Evolutionary conservation across 75 land plant genomes (phyloP).

Genomic region (Pinus albicaulis): DNA sequence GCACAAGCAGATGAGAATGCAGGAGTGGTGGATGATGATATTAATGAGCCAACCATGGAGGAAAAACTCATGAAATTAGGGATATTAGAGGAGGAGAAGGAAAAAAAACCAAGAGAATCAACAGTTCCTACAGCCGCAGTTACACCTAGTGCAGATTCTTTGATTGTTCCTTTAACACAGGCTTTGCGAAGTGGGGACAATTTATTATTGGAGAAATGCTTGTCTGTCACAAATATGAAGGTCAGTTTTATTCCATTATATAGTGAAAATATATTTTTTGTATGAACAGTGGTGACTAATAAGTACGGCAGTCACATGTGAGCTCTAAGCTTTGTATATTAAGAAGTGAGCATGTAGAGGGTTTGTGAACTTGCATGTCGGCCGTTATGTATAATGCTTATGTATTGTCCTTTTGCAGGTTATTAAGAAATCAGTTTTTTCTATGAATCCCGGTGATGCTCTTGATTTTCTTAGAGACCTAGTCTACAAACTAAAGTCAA

Average conservation of each 20-base stretch:
- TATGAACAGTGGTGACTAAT: too few species aligned
- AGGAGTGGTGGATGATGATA: conserved; percentile 11
- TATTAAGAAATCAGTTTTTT: conserved; percentile 24
- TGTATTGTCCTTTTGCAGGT: background rate
- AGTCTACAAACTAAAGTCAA: conserved; percentile 26
- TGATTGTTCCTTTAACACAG: conserved; percentile 33
- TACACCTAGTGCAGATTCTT: conserved; percentile 31
- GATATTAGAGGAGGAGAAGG: conserved; percentile 13
- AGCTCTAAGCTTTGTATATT: background rate
- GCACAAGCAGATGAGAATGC: conserved; percentile 6
- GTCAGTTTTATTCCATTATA: conserved; percentile 5
- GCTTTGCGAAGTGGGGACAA: conserved; percentile 36
- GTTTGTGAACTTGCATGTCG: background rate
- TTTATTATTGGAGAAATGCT: conserved; percentile 25
- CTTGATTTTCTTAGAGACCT: conserved; percentile 16
- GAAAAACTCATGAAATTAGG: conserved; percentile 28
- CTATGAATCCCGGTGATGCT: conserved; percentile 25
- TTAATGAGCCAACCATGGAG: conserved; percentile 40
- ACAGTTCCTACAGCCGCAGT: background rate
- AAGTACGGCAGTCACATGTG: background rate
- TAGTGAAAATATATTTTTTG: background rate
- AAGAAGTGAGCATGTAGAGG: background rate
- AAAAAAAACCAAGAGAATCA: background rate
- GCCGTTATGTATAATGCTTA: background rate
- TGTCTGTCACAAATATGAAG: conserved; percentile 14